Base-by-base conservation (phyloP, 2,329 filamentous ascomycete genomes). In the Cytospora paraplurivora region DNA sequence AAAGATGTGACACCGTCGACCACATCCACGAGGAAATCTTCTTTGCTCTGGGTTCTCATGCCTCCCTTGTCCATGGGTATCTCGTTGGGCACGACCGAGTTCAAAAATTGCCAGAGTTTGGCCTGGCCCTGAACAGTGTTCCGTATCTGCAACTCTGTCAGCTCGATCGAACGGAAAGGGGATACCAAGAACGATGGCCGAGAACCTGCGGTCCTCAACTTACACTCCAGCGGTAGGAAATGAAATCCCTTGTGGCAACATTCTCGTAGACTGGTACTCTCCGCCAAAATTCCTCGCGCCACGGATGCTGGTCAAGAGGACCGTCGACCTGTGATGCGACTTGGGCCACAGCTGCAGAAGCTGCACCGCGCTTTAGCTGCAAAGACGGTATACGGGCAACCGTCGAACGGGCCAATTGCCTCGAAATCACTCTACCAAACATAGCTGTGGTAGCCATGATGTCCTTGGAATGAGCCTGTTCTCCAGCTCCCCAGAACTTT, bases 21-120 rank as follows among this genome's bases (percentile, higher is more conserved):
- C 4, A 87, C 78, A 71, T 88, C 84, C 1, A 74, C 68, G 55
- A 87, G 79, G 62, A 88, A 84, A 21, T 82, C 78, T 2, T 83
- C 76, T 12, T 79, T 81, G 32, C 78, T 81, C 63, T 77, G 77
- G 68, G 79, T 76, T 32, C 73, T 72, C 6, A 60, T 64, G 33
- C 69, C 64, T 0, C 62, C 62, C 60, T 72, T 66, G 66, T 70
- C 72, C n/a, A 69, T 66, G 4, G 82, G 82, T n/a, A 88, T 73
- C 2, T 69, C 69, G 0, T 81, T 76, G 0, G 85, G 85, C 2
- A 88, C 71, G 3, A 81, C 77, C 19, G 76, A 73, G 2, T 75
- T 67, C 3, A 88, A 75, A 63, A 88, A 86, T 3, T 72, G 73
- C 34, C 74, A 68, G 2, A 88, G 74, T 67, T 79, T 81, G 5